These are phyloP conservation scores for Teratosphaeria epicoccoides DNA, from an alignment of 2,329 filamentous ascomycete genomes.

Conservation along the genomic window DNA sequence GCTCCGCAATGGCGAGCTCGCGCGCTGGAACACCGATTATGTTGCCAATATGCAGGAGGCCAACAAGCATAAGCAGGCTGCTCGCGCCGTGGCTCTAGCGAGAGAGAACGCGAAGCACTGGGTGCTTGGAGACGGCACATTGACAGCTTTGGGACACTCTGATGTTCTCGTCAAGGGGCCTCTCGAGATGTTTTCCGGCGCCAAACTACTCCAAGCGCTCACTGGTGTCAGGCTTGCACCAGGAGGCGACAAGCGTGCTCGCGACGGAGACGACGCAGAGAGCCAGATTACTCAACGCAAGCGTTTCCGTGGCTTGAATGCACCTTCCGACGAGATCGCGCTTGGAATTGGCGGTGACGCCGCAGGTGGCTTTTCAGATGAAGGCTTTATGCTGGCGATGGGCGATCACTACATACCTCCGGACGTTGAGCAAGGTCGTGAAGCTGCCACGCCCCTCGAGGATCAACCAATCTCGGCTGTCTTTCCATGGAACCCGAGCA, in stretches of 20 bases:
- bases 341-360: slow-evolving; percentile 16
- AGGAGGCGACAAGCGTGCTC: slow-evolving; percentile 18
- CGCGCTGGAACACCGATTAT: slow-evolving; percentile 50
- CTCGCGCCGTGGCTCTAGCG: slow-evolving; percentile 34
- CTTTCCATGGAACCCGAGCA: slow-evolving; percentile 56
- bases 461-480: slow-evolving; percentile 45
- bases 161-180: slow-evolving; percentile 34
- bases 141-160: slow-evolving; percentile 30
- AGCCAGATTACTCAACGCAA: slow-evolving; percentile 19
- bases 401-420: slow-evolving; percentile 24
- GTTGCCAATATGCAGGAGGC: slow-evolving; percentile 48
- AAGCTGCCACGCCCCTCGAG: slow-evolving; percentile 56
- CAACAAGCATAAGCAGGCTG: slow-evolving; percentile 32
- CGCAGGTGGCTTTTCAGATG: slow-evolving; percentile 4
- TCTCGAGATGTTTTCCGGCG: slow-evolving; percentile 49
- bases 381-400: slow-evolving; percentile 11
- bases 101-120: slow-evolving; percentile 55
- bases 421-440: slow-evolving; percentile 59
- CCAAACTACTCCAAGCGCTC: slow-evolving; percentile 41
- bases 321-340: slow-evolving; percentile 23
- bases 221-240: slow-evolving; percentile 25
- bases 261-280: slow-evolving; percentile 12
- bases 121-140: slow-evolving; percentile 44
- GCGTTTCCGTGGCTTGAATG: slow-evolving; percentile 23
- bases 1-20: slow-evolving; percentile 46